phyloP scores from a whole-genome alignment of 495 filamentous ascomycete species.

The Aspergillus nanangensis region DNA sequence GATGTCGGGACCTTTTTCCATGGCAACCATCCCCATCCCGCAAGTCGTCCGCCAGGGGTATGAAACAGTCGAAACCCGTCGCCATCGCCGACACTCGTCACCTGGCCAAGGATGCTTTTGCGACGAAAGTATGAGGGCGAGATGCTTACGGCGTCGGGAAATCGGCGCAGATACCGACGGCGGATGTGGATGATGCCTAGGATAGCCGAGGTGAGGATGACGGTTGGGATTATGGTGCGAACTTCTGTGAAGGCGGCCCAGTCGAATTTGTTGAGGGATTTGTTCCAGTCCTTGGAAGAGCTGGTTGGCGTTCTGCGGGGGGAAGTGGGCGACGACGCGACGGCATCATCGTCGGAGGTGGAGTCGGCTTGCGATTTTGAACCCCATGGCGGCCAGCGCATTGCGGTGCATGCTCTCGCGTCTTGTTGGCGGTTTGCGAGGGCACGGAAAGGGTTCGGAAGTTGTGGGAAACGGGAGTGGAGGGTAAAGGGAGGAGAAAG shows the following conservation, averaged over 20 bases:
- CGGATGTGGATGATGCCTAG: constrained; percentile 54
- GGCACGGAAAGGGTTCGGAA: neutral
- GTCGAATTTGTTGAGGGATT: constrained; percentile 28
- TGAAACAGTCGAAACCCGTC: constrained; percentile 94
- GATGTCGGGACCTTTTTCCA: constrained; percentile 66
- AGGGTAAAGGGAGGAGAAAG: neutral
- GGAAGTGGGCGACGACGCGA: constrained; percentile 6
- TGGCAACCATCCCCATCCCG: constrained; percentile 88
- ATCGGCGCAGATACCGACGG: constrained; percentile 67
- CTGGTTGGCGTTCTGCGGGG: constrained; percentile 2
- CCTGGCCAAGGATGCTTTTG: constrained; percentile 72
- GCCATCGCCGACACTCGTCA: constrained; percentile 93
- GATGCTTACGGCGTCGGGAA: constrained; percentile 70
- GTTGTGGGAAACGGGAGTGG: neutral
- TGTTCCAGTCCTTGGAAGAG: too few relatives aligned
- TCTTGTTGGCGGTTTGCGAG: neutral
- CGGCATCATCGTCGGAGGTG: constrained; percentile 26
- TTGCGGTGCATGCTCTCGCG: constrained; percentile 33
- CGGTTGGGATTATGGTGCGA: constrained; percentile 59
- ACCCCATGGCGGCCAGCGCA: constrained; percentile 53
- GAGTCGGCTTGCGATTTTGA: constrained; percentile 25
- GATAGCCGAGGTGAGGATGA: constrained; percentile 64
- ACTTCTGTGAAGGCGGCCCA: constrained; percentile 67
- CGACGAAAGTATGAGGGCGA: constrained; percentile 60
- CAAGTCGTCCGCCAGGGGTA: constrained; percentile 79